Conservation (phyloP, 345 rosid genomes). For the Microthlaspi erraticum region DNA sequence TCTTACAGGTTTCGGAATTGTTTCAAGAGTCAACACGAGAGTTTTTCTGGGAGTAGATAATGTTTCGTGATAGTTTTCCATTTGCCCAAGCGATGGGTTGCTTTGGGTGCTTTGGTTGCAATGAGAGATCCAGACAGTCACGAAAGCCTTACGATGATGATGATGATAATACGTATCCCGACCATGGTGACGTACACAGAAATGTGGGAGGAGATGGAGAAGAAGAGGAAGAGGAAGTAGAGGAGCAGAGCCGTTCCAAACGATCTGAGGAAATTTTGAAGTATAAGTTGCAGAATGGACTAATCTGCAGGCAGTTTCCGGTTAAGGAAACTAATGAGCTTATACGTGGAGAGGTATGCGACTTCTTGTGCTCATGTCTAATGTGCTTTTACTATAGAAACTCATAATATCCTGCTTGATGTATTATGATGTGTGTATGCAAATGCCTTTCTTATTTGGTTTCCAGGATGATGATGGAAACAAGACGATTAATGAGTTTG, state of each 20-base stretch:
- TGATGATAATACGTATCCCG: slow-evolving; percentile 44
- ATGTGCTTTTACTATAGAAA: neutral
- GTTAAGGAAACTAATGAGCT: slow-evolving; percentile 83
- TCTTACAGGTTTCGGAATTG: slow-evolving; percentile 9
- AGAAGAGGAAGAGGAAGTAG: slow-evolving; percentile 53
- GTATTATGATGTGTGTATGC: neutral
- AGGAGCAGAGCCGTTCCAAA: slow-evolving; percentile 54
- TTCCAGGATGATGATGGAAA: slow-evolving; percentile 89
- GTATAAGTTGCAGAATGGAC: slow-evolving; percentile 64
- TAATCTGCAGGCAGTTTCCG: slow-evolving; percentile 86
- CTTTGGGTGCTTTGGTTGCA: slow-evolving; percentile 66
- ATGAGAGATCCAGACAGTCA: slow-evolving; percentile 58
- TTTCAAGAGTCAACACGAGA: neutral
- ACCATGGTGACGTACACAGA: slow-evolving; percentile 63
- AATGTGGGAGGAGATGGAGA: slow-evolving; percentile 39
- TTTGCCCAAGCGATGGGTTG: slow-evolving; percentile 61
- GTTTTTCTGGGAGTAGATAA: slow-evolving; percentile 20
- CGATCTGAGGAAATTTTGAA: slow-evolving; percentile 75
- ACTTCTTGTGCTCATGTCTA: neutral
- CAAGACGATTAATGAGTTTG: slow-evolving; percentile 88
- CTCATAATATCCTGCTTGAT: neutral
- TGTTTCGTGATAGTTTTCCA: slow-evolving; percentile 32
- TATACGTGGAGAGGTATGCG: slow-evolving; percentile 77
- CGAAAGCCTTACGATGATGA: slow-evolving; percentile 47
- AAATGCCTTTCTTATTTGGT: slow-evolving; percentile 20